Evolutionary conservation across 176 grass and related monocot species (phyloP), one percentile per base, ranked within the genome.

Genomic region (Carex myosuroides): DNA sequence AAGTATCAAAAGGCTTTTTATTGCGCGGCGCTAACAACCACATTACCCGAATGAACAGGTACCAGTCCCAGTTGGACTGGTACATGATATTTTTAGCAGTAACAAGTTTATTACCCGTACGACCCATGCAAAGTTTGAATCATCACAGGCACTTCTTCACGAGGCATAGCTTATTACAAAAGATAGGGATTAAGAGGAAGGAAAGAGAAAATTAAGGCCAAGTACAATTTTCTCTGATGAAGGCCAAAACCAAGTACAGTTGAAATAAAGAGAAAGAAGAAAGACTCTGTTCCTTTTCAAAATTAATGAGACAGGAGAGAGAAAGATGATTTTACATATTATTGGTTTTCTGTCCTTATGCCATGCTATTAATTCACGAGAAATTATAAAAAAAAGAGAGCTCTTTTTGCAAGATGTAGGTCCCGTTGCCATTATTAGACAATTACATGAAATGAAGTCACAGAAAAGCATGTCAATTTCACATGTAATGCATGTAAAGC

Each of bases 1-100:
- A 93, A 93, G 86, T 90, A 86, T 87, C 85, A 84, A 76, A 86
- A 90, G 81, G 68, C 84, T 82, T 86, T 39, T 21, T 80, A 88
- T 4, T 90, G 41, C 84, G 81, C 69, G 60, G 1, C 22, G 61
- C 79, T 22, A 70, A 1, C 52, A 90, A 64, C 58, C 42, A 2
- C 48, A 60, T 26, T 20, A 78, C 69, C 64, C n/a, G 12, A 80
- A 85, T 66, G 64, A 3, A 87, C 5, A 1, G 55, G 42, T 64
- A 85, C 30, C 0, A 11, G 77, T 62, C 33, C 13, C 17, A 57
- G 67, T 54, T 77, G 46, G 2, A 77, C 24, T 56, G 39, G 64
- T 71, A 71, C 68, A 46, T 18, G 18, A 68, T 37, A 13, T 62
- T 70, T 65, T 35, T 39, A 64, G 0, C 32, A 72, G 50, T 62